A percentile compares a stretch with the other conserved stretches of the same genome.
phyloP scores from a whole-genome alignment of 139 green algal genomes.

The Chlorella vulgaris region DNA sequence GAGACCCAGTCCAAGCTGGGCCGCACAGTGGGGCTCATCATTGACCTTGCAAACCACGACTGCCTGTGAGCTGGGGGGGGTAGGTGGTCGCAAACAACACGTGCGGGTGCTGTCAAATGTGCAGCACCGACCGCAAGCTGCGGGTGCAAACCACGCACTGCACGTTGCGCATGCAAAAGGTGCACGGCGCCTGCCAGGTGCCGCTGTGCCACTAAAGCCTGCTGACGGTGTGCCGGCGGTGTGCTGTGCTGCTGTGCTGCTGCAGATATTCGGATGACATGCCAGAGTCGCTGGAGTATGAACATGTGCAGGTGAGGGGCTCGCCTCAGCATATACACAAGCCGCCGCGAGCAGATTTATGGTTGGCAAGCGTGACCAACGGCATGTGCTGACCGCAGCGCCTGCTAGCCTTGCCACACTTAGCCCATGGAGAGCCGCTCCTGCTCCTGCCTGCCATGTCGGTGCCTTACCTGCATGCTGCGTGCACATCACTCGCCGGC shows the following conservation, averaged over 20 bases:
- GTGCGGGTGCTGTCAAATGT: not conserved
- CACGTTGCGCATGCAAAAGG: not conserved
- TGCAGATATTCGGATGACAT: conserved; percentile 72
- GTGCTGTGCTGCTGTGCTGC: not conserved
- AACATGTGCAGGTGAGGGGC: conserved; percentile 43
- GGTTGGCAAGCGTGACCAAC: not conserved
- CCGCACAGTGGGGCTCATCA: conserved; percentile 67
- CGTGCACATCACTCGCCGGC: no score
- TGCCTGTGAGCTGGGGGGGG: conserved; percentile 54
- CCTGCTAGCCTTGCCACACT: no score
- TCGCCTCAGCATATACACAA: not conserved
- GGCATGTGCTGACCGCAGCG: no score
- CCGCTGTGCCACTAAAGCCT: not conserved
- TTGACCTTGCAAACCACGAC: conserved; percentile 87
- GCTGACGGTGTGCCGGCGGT: no score
- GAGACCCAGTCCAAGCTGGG: conserved; percentile 43
- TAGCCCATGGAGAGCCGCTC: no score
- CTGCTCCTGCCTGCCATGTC: no score
- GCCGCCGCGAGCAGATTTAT: not conserved
- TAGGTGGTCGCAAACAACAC: no score
- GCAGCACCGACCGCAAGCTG: not conserved
- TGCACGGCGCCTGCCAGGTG: no score
- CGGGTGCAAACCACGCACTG: not conserved
- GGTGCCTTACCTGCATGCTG: no score
- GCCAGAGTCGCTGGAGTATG: conserved; percentile 56